A percentile compares a stretch with the other conserved stretches of the same genome.
phyloP scores from a whole-genome alignment of 306 rosid species.

The Begonia loranthoides region DNA sequence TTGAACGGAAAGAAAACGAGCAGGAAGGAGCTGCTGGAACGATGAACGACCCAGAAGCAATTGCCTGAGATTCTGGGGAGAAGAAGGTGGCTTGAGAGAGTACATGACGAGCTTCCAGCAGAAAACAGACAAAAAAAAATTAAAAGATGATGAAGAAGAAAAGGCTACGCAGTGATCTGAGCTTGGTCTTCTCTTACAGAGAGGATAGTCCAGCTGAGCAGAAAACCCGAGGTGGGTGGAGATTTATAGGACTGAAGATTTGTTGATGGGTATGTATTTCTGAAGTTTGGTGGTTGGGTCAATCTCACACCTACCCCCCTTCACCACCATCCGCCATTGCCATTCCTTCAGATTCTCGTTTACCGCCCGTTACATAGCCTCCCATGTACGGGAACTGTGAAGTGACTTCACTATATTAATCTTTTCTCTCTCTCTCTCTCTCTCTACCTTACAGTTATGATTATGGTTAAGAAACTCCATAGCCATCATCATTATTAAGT shows the following conservation, averaged over 20 bases:
- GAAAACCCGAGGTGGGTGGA: no score
- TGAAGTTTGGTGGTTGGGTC: neutral
- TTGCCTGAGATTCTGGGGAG: constrained; percentile 21
- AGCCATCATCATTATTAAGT: no score
- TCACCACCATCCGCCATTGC: neutral
- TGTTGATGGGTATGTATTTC: neutral
- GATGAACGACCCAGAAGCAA: neutral
- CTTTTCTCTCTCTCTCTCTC: no score
- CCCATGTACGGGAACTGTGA: no score
- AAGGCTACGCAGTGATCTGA: neutral
- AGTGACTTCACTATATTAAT: no score
- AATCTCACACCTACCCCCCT: neutral
- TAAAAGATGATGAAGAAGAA: neutral
- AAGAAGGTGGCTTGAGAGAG: constrained; percentile 32
- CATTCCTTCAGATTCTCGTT: neutral
- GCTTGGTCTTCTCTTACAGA: constrained; percentile 59
- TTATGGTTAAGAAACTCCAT: no score
- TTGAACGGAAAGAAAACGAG: constrained; percentile 17
- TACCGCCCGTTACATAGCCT: no score
- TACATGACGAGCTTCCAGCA: constrained; percentile 25
- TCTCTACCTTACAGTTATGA: no score
- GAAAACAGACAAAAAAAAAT: neutral
- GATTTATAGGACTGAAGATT: constrained; percentile 7
- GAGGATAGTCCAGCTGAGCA: constrained; percentile 73
- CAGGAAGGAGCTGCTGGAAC: constrained; percentile 9